Conservation (phyloP, 2,329 filamentous ascomycete species). For the Neodidymelliopsis sp. region DNA sequence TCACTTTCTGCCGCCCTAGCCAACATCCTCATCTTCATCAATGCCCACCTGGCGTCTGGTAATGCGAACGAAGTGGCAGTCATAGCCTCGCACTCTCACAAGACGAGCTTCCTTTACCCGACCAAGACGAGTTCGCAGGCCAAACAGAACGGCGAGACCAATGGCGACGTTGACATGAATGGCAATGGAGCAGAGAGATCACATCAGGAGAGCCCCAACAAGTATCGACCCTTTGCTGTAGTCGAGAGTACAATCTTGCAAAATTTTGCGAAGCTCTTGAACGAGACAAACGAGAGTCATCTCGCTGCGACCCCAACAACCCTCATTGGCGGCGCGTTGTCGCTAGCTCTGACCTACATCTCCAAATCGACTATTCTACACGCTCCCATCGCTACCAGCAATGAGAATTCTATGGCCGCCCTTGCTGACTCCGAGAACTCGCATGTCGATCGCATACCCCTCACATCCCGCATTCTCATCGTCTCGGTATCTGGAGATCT, state of each 20-base stretch:
- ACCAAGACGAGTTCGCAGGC: slow-evolving; percentile 47
- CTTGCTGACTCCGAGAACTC: slow-evolving; percentile 49
- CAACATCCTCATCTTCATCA: slow-evolving; percentile 93
- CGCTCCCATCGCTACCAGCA: slow-evolving; percentile 50
- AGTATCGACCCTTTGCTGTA: slow-evolving; percentile 89
- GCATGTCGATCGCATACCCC: slow-evolving; percentile 53
- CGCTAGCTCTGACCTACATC: slow-evolving; percentile 87
- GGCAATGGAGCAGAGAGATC: slow-evolving; percentile 26
- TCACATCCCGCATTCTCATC: slow-evolving; percentile 86
- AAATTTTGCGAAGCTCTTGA: slow-evolving; percentile 77
- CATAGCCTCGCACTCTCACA: slow-evolving; percentile 86
- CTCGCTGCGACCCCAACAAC: slow-evolving; percentile 77
- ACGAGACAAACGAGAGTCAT: slow-evolving; percentile 67
- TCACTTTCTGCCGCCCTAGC: slow-evolving; percentile 85
- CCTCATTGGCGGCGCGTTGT: slow-evolving; percentile 89
- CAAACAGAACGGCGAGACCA: slow-evolving; percentile 26
- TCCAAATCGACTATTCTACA: slow-evolving; percentile 75
- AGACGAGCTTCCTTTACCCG: slow-evolving; percentile 90
- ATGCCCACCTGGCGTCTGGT: slow-evolving; percentile 93
- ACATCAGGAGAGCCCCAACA: slow-evolving; percentile 70
- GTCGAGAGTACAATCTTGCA: slow-evolving; percentile 82
- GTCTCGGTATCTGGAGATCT: slow-evolving; percentile 89
- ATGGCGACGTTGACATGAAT: slow-evolving; percentile 40
- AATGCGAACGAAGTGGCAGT: slow-evolving; percentile 93
- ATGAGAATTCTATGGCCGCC: slow-evolving; percentile 55